Evolutionary conservation across 768 basidiomycete genomes (phyloP).

Genomic region (Trametes villosa): DNA sequence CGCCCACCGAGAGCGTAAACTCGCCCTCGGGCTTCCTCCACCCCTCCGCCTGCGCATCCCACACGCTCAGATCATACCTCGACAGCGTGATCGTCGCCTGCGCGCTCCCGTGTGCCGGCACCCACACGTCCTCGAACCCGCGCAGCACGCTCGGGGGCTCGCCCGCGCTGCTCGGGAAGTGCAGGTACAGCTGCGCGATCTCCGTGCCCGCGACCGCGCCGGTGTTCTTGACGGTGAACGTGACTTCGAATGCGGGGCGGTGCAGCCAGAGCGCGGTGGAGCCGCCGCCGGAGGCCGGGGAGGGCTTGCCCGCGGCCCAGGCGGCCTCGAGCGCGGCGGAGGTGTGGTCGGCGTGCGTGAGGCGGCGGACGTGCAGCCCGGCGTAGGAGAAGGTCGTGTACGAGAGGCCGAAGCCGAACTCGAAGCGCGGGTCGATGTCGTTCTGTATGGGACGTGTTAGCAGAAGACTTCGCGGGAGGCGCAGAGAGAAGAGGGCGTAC

Average conservation of each 20-base stretch:
- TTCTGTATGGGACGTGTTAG: slow-evolving; percentile 38
- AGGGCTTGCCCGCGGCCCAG: slow-evolving; percentile 65
- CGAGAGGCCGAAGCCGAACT: slow-evolving; percentile 89
- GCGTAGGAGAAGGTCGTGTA: slow-evolving; percentile 84
- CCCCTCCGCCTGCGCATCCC: slow-evolving; percentile 75
- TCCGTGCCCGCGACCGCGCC: slow-evolving; percentile 59
- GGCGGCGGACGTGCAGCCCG: slow-evolving; percentile 51
- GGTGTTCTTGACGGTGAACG: slow-evolving; percentile 68
- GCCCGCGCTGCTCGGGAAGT: slow-evolving; percentile 57
- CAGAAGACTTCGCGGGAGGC: not conserved
- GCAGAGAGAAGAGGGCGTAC: slow-evolving; percentile 25
- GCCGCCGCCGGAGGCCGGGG: slow-evolving; percentile 58
- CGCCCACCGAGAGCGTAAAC: slow-evolving; percentile 66
- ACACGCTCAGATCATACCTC: slow-evolving; percentile 72
- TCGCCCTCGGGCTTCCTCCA: slow-evolving; percentile 73
- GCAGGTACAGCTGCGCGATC: slow-evolving; percentile 78
- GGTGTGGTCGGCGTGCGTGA: slow-evolving; percentile 42
- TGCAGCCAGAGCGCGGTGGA: slow-evolving; percentile 73
- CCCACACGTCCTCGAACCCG: slow-evolving; percentile 66
- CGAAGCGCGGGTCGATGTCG: slow-evolving; percentile 78
- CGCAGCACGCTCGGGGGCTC: slow-evolving; percentile 73
- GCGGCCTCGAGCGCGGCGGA: slow-evolving; percentile 45
- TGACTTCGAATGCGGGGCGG: slow-evolving; percentile 62
- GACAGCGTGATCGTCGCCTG: slow-evolving; percentile 61
- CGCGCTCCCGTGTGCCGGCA: slow-evolving; percentile 51